Evolutionary conservation across 768 basidiomycete genomes (phyloP), one percentile per base, ranked within the genome.

Genomic region (Lyophyllum semitale): DNA sequence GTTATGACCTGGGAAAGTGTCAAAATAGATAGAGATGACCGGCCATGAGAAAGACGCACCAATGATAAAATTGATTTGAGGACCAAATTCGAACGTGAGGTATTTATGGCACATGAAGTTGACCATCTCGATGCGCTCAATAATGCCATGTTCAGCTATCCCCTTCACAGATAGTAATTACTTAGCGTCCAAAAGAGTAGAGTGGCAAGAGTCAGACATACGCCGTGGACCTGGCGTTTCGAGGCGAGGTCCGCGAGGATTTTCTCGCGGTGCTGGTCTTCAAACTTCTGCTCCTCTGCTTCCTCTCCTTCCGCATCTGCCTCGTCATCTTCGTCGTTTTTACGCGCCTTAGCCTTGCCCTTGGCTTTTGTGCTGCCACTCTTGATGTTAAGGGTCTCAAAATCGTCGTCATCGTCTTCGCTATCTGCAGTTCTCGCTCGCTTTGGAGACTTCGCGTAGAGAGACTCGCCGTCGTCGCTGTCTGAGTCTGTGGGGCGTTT

Each of bases 61-160:
- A 35, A 96, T 96, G 62, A 99, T 91, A 66, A 98, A 98, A 73
- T 98, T 99, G 66, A 99, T 91, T 69, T 95, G 93, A 8, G 91
- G 88, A 0, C 94, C 93, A 59, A 98, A 93, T 2, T 82, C 80
- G 71, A 97, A 92, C 1, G 80, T 86, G 42, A 95, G 77, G 70
- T 80, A 87, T 68, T 85, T 81, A 73, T 98, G 95, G 70, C 95
- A 97, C 95, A 98, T 96, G 73, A 98, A 98, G 66, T 98, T 88
- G 65, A 85, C 80, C 83, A 93, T 85, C 65, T 94, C 89, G 40
- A 97, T 82, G 30, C 80, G 78, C 62, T 93, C 89, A 57, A 98
- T 91, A 60, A 98, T 87, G 4, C 95, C 96, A 63, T 88, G 83
- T 48, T 95, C 88, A 5, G 95, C 91, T 43, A 91, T 77, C 13